These are phyloP conservation scores for Xylariaceae sp. DNA, from an alignment of 2,329 filamentous ascomycete species.

Conservation along the genomic window DNA sequence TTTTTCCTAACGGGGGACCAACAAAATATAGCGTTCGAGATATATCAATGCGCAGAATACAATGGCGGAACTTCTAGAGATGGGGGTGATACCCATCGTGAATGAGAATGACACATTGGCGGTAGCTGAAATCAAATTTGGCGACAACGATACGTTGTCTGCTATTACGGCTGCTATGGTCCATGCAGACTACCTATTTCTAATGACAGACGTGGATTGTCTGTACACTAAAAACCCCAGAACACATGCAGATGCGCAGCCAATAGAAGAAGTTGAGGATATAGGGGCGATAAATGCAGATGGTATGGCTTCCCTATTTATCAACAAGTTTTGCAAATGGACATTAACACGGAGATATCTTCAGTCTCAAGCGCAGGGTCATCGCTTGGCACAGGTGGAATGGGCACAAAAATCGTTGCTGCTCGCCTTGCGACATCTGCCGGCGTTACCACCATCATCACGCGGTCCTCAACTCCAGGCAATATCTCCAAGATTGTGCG, in stretches of 20 bases:
- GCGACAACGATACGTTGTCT: constrained; percentile 95
- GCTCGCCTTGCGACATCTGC: constrained; percentile 89
- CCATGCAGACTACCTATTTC: constrained; percentile 90
- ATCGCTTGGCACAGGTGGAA: constrained; percentile 86
- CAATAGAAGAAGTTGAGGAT: constrained; percentile 91
- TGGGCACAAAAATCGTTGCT: constrained; percentile 96
- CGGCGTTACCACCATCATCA: constrained; percentile 94
- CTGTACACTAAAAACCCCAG: constrained; percentile 95
- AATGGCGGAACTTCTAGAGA: constrained; percentile 81
- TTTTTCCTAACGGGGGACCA: background rate
- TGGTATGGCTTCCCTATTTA: constrained; percentile 42
- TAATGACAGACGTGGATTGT: constrained; percentile 99
- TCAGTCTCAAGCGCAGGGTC: constrained; percentile 85
- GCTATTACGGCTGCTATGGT: constrained; percentile 98
- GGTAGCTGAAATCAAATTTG: constrained; percentile 98
- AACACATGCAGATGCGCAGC: constrained; percentile 76
- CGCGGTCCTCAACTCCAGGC: constrained; percentile 85
- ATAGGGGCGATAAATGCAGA: constrained; percentile 81
- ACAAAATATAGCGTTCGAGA: constrained; percentile 65
- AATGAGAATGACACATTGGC: constrained; percentile 98
- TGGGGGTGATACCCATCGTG: constrained; percentile 97
- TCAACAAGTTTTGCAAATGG: background rate
- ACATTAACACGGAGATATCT: background rate
- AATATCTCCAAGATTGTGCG: constrained; percentile 86
- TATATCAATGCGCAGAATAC: constrained; percentile 98